These are phyloP conservation scores for Cubamyces sp. DNA, from an alignment of 768 basidiomycete species.

Conservation along the genomic window DNA sequence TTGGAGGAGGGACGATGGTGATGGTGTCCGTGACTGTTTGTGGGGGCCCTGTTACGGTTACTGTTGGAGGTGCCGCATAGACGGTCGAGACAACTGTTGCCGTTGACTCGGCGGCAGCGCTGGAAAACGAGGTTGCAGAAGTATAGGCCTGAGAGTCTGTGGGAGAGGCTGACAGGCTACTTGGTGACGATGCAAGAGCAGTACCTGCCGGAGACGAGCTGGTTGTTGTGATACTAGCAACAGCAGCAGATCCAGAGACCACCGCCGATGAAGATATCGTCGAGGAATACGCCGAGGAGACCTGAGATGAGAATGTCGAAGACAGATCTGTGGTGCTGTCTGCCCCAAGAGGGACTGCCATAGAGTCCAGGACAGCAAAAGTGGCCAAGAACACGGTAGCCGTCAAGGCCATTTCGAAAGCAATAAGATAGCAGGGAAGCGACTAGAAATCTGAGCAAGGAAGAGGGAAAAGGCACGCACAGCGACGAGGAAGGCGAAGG, in stretches of 20 bases:
- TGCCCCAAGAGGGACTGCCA: slow-evolving; percentile 10
- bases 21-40: slow-evolving; percentile 27
- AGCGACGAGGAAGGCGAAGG: neutral
- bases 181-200: too few relatives aligned
- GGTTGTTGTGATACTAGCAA: neutral
- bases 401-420: slow-evolving; percentile 26
- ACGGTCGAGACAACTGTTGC: slow-evolving; percentile 19
- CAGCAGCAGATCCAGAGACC: neutral
- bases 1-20: slow-evolving; percentile 27
- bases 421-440: neutral
- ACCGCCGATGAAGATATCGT: neutral
- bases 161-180: neutral
- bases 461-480: neutral
- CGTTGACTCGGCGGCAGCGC: neutral
- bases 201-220: neutral
- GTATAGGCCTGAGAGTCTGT: neutral
- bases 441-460: neutral
- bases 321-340: slow-evolving; percentile 6
- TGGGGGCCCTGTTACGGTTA: slow-evolving; percentile 26
- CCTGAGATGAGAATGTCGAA: neutral
- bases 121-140: neutral
- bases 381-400: slow-evolving; percentile 18
- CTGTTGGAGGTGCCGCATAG: slow-evolving; percentile 24
- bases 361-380: slow-evolving; percentile 11
- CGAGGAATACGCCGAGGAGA: neutral